phyloP scores from a whole-genome alignment of 768 basidiomycete genomes.

The Mycena polygramma region DNA sequence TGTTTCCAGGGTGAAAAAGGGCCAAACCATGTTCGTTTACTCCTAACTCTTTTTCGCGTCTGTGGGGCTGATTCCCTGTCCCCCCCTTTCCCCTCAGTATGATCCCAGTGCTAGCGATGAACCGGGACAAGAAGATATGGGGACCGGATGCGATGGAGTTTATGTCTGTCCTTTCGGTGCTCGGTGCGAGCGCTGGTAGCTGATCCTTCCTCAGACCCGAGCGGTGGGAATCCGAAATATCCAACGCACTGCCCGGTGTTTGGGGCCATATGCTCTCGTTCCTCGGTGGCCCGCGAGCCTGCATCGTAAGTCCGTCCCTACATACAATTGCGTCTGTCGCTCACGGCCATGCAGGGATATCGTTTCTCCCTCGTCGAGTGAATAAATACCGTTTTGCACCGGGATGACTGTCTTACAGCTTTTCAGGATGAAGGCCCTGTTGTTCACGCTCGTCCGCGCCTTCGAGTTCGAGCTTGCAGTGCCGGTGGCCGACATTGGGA shows the following conservation, averaged over 20 bases:
- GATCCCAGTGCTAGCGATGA: not conserved
- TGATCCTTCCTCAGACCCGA: not conserved
- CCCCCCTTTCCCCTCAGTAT: not conserved
- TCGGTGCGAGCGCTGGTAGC: not conserved
- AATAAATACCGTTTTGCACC: not conserved
- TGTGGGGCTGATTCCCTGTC: not conserved
- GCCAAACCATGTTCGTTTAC: not conserved
- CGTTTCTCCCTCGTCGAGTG: conserved; percentile 6
- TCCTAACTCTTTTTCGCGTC: not conserved
- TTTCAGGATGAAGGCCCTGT: not conserved
- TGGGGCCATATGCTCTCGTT: conserved; percentile 3
- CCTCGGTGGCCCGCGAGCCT: not conserved
- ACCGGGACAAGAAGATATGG: not conserved
- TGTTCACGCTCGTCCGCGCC: conserved; percentile 2
- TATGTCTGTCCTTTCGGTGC: not conserved
- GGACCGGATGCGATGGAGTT: not conserved
- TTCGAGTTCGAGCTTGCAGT: conserved; percentile 3
- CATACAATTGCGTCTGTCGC: not conserved
- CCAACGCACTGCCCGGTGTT: not conserved
- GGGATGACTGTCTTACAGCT: not conserved
- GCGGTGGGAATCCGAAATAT: conserved; percentile 9
- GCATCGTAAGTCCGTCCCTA: not conserved
- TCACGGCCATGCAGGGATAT: not conserved
- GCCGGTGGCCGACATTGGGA: not conserved
- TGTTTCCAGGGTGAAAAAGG: not conserved